Evolutionary conservation across 495 filamentous ascomycete genomes (phyloP).

Genomic region (Neurospora sp.): DNA sequence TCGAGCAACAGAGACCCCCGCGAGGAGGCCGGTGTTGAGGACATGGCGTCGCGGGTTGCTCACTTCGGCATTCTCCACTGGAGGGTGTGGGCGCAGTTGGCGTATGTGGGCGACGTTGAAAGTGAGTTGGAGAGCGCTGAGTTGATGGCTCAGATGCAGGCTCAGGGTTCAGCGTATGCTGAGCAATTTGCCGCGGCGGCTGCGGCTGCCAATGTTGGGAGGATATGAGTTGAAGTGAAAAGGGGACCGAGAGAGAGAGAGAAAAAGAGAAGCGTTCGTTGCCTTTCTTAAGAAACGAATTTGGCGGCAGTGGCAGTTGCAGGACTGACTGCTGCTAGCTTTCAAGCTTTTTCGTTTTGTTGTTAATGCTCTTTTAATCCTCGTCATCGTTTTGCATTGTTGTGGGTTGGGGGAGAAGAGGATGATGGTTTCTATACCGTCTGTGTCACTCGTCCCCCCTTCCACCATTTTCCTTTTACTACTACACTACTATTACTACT

Average conservation of each 20-base stretch:
- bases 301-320: background rate
- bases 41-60: constrained; percentile 62
- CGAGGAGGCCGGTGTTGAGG: constrained; percentile 46
- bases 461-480: background rate
- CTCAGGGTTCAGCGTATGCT: background rate
- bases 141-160: background rate
- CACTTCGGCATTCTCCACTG: constrained; percentile 79
- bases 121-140: constrained; percentile 1
- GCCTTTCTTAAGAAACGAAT: background rate
- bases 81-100: constrained; percentile 71
- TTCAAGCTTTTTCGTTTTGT: background rate
- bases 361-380: constrained; percentile 2
- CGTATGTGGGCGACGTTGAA: constrained; percentile 41
- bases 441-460: background rate
- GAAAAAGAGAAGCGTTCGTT: background rate
- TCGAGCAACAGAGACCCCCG: constrained; percentile 26
- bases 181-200: background rate
- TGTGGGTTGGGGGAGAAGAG: background rate
- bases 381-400: background rate
- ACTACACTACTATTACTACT: background rate
- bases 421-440: background rate
- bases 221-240: background rate
- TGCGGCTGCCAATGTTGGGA: background rate
- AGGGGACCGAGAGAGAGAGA: background rate
- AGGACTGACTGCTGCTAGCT: background rate